A percentile compares a stretch with the other conserved stretches of the same genome.
Evolutionary conservation across 495 filamentous ascomycete genomes (phyloP).

Genomic region (Tuber aestivum): DNA sequence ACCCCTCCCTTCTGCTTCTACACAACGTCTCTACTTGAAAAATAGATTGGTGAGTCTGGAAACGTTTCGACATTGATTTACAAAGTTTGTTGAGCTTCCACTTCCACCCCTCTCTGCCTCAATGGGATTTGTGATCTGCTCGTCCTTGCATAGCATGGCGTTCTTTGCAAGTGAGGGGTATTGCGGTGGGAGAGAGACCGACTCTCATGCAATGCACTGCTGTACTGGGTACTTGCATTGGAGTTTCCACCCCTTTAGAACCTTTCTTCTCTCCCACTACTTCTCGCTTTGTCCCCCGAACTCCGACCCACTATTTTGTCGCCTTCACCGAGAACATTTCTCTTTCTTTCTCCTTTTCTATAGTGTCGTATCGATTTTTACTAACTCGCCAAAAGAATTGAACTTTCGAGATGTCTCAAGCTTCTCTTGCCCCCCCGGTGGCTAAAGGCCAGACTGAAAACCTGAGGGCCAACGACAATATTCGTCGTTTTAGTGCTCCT

Average conservation of each 20-base stretch:
- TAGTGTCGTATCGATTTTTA: constrained; percentile 11
- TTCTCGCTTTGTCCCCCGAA: constrained; percentile 23
- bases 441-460: constrained; percentile 57
- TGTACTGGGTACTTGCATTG: constrained; percentile 40
- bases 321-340: constrained; percentile 20
- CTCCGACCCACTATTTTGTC: constrained; percentile 20
- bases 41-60: constrained; percentile 36
- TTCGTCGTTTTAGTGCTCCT: constrained; percentile 88
- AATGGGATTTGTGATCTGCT: constrained; percentile 27
- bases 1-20: neutral
- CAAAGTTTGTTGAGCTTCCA: constrained; percentile 6
- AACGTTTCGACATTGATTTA: constrained; percentile 7
- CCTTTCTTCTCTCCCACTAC: constrained; percentile 22
- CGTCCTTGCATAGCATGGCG: constrained; percentile 26
- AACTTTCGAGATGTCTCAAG: constrained; percentile 37
- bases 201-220: constrained; percentile 13
- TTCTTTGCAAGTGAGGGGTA: constrained; percentile 32
- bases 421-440: constrained; percentile 43
- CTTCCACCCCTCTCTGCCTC: constrained; percentile 13
- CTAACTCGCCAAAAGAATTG: constrained; percentile 34
- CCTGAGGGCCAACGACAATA: constrained; percentile 81
- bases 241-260: constrained; percentile 14
- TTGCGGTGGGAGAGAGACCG: neutral
- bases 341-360: constrained; percentile 16
- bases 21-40: neutral